Evolutionary conservation across 805 yeast species (phyloP).

Genomic region (Clavispora carvajalis): DNA sequence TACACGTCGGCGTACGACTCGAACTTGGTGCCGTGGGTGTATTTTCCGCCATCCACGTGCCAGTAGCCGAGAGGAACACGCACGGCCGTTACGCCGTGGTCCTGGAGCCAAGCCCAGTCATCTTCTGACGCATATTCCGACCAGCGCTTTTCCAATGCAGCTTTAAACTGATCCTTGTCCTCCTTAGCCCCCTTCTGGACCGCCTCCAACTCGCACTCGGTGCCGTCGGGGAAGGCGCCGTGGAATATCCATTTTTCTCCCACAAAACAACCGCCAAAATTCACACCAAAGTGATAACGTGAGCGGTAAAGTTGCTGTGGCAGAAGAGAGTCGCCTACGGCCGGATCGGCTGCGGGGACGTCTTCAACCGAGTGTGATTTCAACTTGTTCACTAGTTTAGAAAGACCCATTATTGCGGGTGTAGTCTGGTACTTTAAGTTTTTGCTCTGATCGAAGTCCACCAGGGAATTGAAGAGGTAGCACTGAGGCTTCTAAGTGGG

Average conservation of each 20-base stretch:
- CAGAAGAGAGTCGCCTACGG: slow-evolving; percentile 34
- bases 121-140: slow-evolving; percentile 50
- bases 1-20: slow-evolving; percentile 52
- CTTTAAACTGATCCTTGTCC: slow-evolving; percentile 52
- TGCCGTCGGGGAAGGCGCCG: slow-evolving; percentile 51
- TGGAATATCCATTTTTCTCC: slow-evolving; percentile 76
- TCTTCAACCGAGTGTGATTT: slow-evolving; percentile 21
- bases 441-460: too few relatives aligned
- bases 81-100: slow-evolving; percentile 68
- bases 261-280: slow-evolving; percentile 77
- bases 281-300: slow-evolving; percentile 74
- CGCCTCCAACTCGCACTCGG: slow-evolving; percentile 71
- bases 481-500: too few relatives aligned
- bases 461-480: too few relatives aligned
- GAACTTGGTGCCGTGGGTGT: slow-evolving; percentile 58
- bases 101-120: slow-evolving; percentile 76
- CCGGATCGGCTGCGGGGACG: slow-evolving; percentile 23
- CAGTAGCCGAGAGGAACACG: slow-evolving; percentile 92
- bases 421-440: too few relatives aligned
- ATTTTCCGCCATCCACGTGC: slow-evolving; percentile 66
- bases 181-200: slow-evolving; percentile 44
- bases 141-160: slow-evolving; percentile 63
- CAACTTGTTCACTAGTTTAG: slow-evolving; percentile 16
- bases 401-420: slow-evolving; percentile 1
- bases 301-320: slow-evolving; percentile 49